Conservation (phyloP, 2,329 filamentous ascomycete species). For the Beauveria sp. region DNA sequence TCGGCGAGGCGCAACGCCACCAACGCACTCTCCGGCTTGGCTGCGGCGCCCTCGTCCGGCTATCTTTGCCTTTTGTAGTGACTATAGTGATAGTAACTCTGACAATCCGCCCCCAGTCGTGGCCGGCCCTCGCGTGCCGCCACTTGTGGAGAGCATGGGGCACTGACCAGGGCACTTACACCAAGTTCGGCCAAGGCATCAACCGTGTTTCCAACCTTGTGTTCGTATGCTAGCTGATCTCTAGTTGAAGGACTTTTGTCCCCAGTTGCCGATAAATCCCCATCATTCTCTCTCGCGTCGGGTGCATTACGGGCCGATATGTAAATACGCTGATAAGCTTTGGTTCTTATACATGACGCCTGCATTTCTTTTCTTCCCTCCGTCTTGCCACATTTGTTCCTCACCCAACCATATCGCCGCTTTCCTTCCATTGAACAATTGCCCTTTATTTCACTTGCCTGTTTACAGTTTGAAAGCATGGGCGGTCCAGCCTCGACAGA, state of each 20-base stretch:
- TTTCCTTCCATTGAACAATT: no score
- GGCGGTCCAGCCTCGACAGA: not conserved
- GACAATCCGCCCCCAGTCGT: not conserved
- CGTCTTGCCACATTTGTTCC: no score
- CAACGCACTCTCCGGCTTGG: not conserved
- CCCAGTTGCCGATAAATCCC: not conserved
- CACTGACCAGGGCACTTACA: not conserved
- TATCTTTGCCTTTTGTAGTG: not conserved
- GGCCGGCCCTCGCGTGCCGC: not conserved
- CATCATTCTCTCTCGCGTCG: not conserved
- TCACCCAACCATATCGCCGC: no score
- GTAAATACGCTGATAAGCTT: not conserved
- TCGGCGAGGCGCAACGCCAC: not conserved
- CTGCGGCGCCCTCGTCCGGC: not conserved
- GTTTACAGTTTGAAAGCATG: not conserved
- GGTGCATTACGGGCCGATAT: not conserved
- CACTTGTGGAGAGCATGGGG: not conserved
- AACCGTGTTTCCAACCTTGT: not conserved
- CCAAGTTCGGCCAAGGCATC: not conserved
- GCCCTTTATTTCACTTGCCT: not conserved
- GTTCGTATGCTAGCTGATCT: not conserved
- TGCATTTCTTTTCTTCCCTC: not conserved
- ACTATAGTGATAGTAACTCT: no score
- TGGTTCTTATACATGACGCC: not conserved
- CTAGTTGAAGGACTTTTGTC: not conserved